Evolutionary conservation across 1,284 basidiomycete species (phyloP).

Genomic region (Pseudozyma sp.): DNA sequence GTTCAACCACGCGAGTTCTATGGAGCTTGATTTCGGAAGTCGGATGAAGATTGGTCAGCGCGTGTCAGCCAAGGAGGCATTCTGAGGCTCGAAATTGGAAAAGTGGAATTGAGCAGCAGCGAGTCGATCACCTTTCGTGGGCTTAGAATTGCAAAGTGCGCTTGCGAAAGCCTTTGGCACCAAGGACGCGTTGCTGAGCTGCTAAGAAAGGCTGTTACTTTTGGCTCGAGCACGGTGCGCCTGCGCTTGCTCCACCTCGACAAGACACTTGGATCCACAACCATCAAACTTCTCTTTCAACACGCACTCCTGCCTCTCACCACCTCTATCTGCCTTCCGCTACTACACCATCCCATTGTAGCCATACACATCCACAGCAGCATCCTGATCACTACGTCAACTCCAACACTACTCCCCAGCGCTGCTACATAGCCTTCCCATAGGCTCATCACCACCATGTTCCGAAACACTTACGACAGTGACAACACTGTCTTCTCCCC

Average conservation of each 20-base stretch:
- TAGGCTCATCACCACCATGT: conserved; percentile 37
- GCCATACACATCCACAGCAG: too few relatives aligned
- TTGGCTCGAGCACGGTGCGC: conserved; percentile 5
- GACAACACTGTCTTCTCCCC: conserved; percentile 69
- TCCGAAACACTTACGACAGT: conserved; percentile 67
- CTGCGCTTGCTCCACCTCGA: conserved; percentile 10
- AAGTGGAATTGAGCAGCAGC: neutral
- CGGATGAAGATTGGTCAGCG: conserved; percentile 27
- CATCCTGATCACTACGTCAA: neutral
- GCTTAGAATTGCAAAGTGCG: neutral
- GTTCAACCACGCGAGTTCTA: neutral
- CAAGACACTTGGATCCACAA: neutral
- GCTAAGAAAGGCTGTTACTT: conserved; percentile 3
- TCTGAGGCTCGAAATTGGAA: neutral
- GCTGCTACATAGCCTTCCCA: neutral
- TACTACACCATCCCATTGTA: too few relatives aligned
- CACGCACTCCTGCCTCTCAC: neutral
- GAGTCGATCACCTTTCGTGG: conserved; percentile 25
- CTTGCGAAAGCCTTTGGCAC: conserved; percentile 8
- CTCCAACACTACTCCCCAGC: neutral
- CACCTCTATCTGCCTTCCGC: neutral
- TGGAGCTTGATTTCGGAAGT: conserved; percentile 12
- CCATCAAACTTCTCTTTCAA: neutral
- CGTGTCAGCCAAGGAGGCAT: conserved; percentile 7
- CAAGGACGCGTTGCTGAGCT: conserved; percentile 11